Percentiles rank a stretch among this genome's conserved stretches.
These are phyloP conservation scores for Suillus spraguei DNA, from an alignment of 768 basidiomycete species.

Conservation along the genomic window DNA sequence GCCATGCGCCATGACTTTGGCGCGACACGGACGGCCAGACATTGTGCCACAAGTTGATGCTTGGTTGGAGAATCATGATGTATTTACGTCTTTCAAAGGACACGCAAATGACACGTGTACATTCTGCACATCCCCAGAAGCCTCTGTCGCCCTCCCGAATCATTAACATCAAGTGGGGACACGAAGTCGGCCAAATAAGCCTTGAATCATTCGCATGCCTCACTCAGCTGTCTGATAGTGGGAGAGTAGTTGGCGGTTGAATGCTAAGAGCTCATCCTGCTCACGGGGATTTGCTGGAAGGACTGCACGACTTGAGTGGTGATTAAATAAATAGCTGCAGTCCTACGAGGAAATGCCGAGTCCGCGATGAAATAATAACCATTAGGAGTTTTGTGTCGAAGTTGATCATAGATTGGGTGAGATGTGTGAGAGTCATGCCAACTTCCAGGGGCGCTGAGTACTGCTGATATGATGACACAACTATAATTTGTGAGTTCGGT, in stretches of 20 bases:
- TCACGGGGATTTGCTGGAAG: neutral
- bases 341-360: neutral
- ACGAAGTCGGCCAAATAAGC: neutral
- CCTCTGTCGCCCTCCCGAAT: no score
- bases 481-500: no score
- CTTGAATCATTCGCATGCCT: neutral
- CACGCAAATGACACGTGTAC: constrained; percentile 6
- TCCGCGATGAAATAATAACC: neutral
- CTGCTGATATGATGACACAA: neutral
- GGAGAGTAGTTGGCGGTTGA: neutral
- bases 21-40: constrained; percentile 51
- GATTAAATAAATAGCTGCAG: neutral
- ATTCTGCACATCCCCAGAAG: neutral
- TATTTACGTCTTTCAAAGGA: constrained; percentile 6
- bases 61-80: neutral
- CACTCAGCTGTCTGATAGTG: neutral
- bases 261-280: neutral
- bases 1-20: constrained; percentile 54
- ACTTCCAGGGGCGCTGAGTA: neutral
- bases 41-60: constrained; percentile 2
- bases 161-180: no score
- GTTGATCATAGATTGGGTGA: neutral
- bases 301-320: neutral
- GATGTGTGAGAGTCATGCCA: neutral
- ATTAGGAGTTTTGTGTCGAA: neutral